A percentile compares a stretch with the other conserved stretches of the same genome.
Conservation (phyloP, 2,329 filamentous ascomycete genomes). For the Beauveria asiatica region DNA sequence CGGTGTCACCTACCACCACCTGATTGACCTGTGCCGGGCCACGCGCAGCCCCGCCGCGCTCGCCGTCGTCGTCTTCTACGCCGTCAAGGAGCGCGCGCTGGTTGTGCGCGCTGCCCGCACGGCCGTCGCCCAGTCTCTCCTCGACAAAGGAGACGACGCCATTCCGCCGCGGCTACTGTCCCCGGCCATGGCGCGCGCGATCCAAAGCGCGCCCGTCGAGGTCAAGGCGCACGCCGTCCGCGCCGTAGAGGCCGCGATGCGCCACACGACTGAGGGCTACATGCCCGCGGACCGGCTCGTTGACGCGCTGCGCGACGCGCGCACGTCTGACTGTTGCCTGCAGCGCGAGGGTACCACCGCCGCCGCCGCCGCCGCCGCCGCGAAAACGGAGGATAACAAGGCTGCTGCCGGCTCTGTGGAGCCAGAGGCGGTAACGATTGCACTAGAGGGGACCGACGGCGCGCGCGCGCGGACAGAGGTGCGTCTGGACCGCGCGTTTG, state of each 20-base stretch:
- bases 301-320: conserved; percentile 16
- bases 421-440: neutral
- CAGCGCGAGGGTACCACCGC: neutral
- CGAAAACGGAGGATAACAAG: conserved; percentile 1
- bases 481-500: neutral
- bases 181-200: conserved; percentile 16
- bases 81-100: conserved; percentile 22
- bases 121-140: conserved; percentile 19
- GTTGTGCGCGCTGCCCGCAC: conserved; percentile 16
- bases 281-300: conserved; percentile 21
- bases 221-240: conserved; percentile 16
- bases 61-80: conserved; percentile 26
- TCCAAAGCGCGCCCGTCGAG: conserved; percentile 16
- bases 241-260: conserved; percentile 23
- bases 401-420: neutral
- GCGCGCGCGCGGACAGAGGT: conserved; percentile 3
- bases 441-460: conserved; percentile 17
- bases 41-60: conserved; percentile 23
- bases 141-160: conserved; percentile 15
- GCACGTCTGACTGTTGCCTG: neutral
- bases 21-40: conserved; percentile 29
- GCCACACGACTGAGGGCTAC: conserved; percentile 21
- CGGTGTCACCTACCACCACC: conserved; percentile 25
- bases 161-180: conserved; percentile 22
- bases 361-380: too few relatives aligned